Percentiles rank a stretch among this genome's conserved stretches.
phyloP scores from a whole-genome alignment of 495 filamentous ascomycete genomes.

The Xylaria sp. region DNA sequence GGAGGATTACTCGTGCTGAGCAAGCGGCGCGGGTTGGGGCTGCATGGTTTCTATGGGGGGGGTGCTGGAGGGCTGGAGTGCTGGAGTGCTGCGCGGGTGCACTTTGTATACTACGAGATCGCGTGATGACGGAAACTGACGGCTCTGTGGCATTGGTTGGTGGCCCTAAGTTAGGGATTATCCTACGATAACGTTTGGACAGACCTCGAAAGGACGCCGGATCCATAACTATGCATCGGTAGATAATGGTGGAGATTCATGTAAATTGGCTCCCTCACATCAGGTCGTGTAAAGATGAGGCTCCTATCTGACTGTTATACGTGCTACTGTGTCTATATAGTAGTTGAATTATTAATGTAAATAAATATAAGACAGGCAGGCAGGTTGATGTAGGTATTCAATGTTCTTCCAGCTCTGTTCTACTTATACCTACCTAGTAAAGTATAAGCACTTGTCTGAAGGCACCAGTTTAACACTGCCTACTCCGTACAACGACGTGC shows the following conservation, averaged over 20 bases:
- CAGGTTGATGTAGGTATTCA: no score
- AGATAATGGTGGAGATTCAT: no score
- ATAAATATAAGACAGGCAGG: no score
- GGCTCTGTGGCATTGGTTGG: not conserved
- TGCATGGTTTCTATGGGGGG: conserved; percentile 16
- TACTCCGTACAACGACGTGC: no score
- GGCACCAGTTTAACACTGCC: no score
- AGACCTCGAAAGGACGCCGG: not conserved
- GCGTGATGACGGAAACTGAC: conserved; percentile 18
- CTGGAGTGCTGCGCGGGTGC: not conserved
- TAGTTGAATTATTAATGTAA: not conserved
- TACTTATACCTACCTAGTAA: no score
- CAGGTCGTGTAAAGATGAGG: not conserved
- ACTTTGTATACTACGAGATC: conserved; percentile 9
- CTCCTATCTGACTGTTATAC: not conserved
- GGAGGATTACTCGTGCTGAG: conserved; percentile 24
- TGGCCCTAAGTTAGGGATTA: not conserved
- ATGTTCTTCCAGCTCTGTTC: no score
- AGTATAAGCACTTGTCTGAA: no score
- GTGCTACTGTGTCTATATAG: not conserved
- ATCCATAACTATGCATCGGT: no score
- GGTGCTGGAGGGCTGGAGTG: no score
- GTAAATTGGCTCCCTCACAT: not conserved
- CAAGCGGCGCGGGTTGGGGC: conserved; percentile 12
- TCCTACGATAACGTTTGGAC: not conserved